Evolutionary conservation across 2,329 filamentous ascomycete genomes (phyloP).

Genomic region (Aspergillus sojae): DNA sequence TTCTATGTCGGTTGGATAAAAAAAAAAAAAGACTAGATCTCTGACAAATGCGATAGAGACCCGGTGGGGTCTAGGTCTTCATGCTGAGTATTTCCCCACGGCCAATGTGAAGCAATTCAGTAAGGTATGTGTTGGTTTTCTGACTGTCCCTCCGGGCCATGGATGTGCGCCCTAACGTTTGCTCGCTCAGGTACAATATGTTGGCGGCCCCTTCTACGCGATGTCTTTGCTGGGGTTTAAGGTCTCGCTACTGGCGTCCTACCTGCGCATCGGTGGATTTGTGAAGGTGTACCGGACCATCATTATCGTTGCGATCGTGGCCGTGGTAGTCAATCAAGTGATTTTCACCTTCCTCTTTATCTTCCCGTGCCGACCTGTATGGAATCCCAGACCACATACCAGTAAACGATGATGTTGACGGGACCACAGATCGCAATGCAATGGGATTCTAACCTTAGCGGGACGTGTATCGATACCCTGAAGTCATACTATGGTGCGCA

Average conservation of each 20-base stretch:
- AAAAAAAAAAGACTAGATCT: neutral
- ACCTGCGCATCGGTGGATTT: conserved; percentile 50
- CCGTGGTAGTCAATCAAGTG: conserved; percentile 45
- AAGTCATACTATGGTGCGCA: conserved; percentile 49
- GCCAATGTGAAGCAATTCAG: conserved; percentile 31
- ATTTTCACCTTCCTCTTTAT: conserved; percentile 31
- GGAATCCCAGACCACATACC: neutral
- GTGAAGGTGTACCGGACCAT: conserved; percentile 36
- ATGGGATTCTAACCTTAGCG: conserved; percentile 46
- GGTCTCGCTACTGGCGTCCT: conserved; percentile 50
- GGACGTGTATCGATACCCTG: conserved; percentile 44
- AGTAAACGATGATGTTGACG: neutral
- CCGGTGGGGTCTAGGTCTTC: conserved; percentile 30
- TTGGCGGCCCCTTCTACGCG: conserved; percentile 30
- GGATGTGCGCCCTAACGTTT: neutral
- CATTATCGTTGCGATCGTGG: conserved; percentile 39
- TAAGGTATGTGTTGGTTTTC: conserved; percentile 20
- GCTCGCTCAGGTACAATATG: conserved; percentile 29
- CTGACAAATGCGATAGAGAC: conserved; percentile 24
- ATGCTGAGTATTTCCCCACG: conserved; percentile 21
- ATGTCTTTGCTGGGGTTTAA: conserved; percentile 50
- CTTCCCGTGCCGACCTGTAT: conserved; percentile 32
- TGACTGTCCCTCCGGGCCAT: neutral
- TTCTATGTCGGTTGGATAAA: neutral
- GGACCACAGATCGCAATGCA: conserved; percentile 38